A percentile compares a stretch with the other conserved stretches of the same genome.
These are phyloP conservation scores for Dactylellina haptotyla DNA, from an alignment of 2,329 filamentous ascomycete genomes.

Conservation along the genomic window DNA sequence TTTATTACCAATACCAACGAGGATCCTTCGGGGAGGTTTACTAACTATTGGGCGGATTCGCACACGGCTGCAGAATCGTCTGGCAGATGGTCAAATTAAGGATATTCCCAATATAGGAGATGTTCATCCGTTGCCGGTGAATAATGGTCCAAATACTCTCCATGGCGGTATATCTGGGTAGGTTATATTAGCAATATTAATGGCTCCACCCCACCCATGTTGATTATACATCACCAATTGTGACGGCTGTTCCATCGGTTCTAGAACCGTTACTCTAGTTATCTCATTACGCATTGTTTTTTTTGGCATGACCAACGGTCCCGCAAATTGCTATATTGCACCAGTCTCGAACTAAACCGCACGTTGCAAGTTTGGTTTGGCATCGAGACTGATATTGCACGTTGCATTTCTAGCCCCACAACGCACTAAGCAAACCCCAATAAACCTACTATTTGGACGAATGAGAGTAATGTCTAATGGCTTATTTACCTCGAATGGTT, in stretches of 20 bases:
- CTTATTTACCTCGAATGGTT: constrained; percentile 8
- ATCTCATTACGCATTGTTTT: too few relatives aligned
- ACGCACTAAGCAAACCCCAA: constrained; percentile 13
- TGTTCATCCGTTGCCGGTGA: constrained; percentile 72
- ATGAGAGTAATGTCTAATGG: constrained; percentile 6
- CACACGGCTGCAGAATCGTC: constrained; percentile 31
- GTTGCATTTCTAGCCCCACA: constrained; percentile 44
- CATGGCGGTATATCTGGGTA: constrained; percentile 69
- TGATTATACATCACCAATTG: constrained; percentile 5
- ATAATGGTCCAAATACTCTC: constrained; percentile 79
- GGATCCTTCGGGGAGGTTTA: neutral
- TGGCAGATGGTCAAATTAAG: constrained; percentile 47
- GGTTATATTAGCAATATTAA: constrained; percentile 59
- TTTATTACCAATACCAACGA: constrained; percentile 38
- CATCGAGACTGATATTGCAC: neutral
- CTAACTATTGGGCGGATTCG: constrained; percentile 13
- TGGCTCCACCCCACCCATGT: neutral
- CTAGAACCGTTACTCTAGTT: neutral
- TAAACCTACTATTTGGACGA: constrained; percentile 10
- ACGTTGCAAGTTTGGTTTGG: too few relatives aligned
- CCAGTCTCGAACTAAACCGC: too few relatives aligned
- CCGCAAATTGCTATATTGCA: too few relatives aligned
- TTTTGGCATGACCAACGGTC: too few relatives aligned
- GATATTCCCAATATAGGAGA: constrained; percentile 47
- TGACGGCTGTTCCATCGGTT: constrained; percentile 13